phyloP scores from a whole-genome alignment of 169 alveolate genomes.

The Plasmodium inui region DNA sequence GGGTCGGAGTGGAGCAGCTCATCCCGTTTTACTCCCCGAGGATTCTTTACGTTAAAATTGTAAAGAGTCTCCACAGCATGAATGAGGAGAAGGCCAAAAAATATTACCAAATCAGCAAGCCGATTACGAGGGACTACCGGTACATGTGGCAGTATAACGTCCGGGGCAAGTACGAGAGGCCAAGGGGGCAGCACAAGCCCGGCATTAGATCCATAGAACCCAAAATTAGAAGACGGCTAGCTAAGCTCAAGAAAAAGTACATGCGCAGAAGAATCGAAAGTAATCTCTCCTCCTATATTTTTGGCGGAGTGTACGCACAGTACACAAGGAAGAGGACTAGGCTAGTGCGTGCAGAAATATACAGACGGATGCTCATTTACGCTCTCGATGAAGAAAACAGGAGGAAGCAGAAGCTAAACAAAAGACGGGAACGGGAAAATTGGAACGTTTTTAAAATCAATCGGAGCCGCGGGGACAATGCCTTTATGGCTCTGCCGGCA shows the following conservation, averaged over 20 bases:
- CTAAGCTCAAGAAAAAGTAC: slow-evolving; percentile 75
- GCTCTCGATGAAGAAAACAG: slow-evolving; percentile 82
- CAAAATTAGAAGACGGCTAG: slow-evolving; percentile 77
- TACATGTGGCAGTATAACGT: slow-evolving; percentile 90
- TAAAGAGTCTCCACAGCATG: slow-evolving; percentile 52
- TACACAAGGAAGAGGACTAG: slow-evolving; percentile 76
- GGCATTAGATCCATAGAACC: slow-evolving; percentile 84
- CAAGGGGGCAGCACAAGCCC: slow-evolving; percentile 89
- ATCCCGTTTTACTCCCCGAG: slow-evolving; percentile 85
- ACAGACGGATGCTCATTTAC: slow-evolving; percentile 80
- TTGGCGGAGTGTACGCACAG: slow-evolving; percentile 81
- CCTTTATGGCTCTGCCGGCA: slow-evolving; percentile 70
- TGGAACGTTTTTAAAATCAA: slow-evolving; percentile 76
- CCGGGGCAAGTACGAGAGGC: slow-evolving; percentile 83
- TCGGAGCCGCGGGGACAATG: slow-evolving; percentile 62
- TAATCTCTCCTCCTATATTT: slow-evolving; percentile 80
- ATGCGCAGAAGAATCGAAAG: slow-evolving; percentile 80
- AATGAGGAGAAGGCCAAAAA: slow-evolving; percentile 60
- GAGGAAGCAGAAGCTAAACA: slow-evolving; percentile 77
- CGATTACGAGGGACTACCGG: slow-evolving; percentile 89
- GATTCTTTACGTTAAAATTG: slow-evolving; percentile 82
- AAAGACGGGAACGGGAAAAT: slow-evolving; percentile 71
- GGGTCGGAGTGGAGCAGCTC: slow-evolving; percentile 86
- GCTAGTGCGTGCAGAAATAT: slow-evolving; percentile 79
- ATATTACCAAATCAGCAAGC: slow-evolving; percentile 73